These are phyloP conservation scores for Nannochloropsis granulata DNA, from an alignment of 108 stramenopile species.

Conservation along the genomic window DNA sequence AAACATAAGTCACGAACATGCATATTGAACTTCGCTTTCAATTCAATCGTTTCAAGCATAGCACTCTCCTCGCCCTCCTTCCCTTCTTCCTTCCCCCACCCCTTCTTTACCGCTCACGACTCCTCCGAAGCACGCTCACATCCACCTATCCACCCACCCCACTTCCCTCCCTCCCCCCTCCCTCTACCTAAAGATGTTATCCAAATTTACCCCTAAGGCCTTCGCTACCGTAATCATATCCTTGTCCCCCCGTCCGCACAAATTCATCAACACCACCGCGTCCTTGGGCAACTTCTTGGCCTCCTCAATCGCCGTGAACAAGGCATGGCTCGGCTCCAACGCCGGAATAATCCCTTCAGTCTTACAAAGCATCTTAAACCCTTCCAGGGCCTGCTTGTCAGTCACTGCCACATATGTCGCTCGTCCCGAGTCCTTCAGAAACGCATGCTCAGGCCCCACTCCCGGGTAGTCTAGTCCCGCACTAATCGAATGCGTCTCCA, in stretches of 20 bases:
- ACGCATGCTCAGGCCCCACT: conserved; percentile 89
- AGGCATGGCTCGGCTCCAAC: conserved; percentile 78
- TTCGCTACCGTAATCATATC: conserved; percentile 86
- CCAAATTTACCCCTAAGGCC: conserved; percentile 79
- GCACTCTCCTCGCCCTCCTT: too few species aligned
- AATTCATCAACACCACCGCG: conserved; percentile 74
- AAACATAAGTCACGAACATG: too few species aligned
- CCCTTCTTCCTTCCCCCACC: too few species aligned
- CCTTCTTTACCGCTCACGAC: too few species aligned
- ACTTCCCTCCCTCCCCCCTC: not conserved
- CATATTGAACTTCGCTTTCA: too few species aligned
- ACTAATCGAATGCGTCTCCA: conserved; percentile 76
- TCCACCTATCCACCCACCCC: not conserved
- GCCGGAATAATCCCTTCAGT: conserved; percentile 93
- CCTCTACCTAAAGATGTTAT: conserved; percentile 6
- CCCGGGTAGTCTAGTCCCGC: conserved; percentile 95
- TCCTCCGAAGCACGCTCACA: too few species aligned
- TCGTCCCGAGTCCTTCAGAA: conserved; percentile 68
- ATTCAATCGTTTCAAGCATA: too few species aligned
- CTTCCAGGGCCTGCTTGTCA: conserved; percentile 77
- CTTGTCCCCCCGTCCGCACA: conserved; percentile 94
- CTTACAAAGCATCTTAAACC: conserved; percentile 66
- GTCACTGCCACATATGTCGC: conserved; percentile 74
- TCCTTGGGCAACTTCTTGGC: conserved; percentile 70
- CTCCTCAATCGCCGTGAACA: conserved; percentile 62